Conservation (phyloP, 2,329 filamentous ascomycete species). For the Fusarium illudens region DNA sequence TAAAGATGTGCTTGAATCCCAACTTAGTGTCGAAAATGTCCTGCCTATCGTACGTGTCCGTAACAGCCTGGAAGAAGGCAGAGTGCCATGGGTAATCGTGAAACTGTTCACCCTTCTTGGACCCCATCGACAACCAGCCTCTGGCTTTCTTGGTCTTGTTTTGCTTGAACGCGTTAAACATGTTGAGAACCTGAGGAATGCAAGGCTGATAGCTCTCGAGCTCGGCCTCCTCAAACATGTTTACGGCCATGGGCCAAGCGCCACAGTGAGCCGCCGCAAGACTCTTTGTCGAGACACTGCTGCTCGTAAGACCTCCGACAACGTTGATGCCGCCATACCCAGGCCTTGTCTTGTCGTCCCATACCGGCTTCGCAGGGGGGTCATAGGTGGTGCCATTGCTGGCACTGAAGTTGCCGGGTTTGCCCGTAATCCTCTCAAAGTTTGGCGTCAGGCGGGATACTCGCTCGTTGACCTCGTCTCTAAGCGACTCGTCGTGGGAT, state of each 20-base stretch:
- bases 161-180: constrained; percentile 43
- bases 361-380: constrained; percentile 35
- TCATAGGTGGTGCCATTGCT: constrained; percentile 39
- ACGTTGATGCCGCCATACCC: constrained; percentile 51
- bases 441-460: constrained; percentile 44
- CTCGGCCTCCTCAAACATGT: constrained; percentile 53
- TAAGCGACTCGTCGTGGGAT: constrained; percentile 42
- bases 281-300: constrained; percentile 56
- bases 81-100: constrained; percentile 43
- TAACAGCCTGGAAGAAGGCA: constrained; percentile 47
- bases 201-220: constrained; percentile 56
- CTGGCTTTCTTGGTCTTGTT: constrained; percentile 11
- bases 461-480: constrained; percentile 43
- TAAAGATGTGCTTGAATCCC: constrained; percentile 45
- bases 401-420: constrained; percentile 23
- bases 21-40: constrained; percentile 43
- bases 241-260: constrained; percentile 51
- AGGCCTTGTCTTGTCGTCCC: constrained; percentile 30
- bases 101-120: constrained; percentile 31
- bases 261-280: constrained; percentile 54
- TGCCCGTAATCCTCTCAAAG: constrained; percentile 34
- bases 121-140: constrained; percentile 11
- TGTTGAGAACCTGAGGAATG: constrained; percentile 50
- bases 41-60: constrained; percentile 46
- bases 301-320: constrained; percentile 51